A percentile compares a stretch with the other conserved stretches of the same genome.
phyloP scores from a whole-genome alignment of 2,329 filamentous ascomycete genomes.

The Xylaria digitata region DNA sequence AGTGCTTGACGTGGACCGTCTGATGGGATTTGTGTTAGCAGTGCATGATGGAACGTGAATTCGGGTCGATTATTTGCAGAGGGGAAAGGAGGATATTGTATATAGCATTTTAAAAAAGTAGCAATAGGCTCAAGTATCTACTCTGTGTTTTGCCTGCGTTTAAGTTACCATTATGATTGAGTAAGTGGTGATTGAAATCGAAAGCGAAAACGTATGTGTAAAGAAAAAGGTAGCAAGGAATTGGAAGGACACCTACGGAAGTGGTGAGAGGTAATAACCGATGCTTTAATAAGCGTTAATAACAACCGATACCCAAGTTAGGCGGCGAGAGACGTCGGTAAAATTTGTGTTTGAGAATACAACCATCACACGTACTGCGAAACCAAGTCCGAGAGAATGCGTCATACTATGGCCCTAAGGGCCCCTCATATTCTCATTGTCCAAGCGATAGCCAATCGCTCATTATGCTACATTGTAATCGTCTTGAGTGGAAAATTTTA shows the following conservation, averaged over 20 bases:
- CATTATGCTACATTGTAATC: conserved; percentile 29
- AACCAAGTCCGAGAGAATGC: not conserved
- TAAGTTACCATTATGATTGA: not conserved
- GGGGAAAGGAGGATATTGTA: conserved; percentile 9
- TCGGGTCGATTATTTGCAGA: not conserved
- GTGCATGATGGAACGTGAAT: not conserved
- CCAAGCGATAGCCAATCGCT: conserved; percentile 20
- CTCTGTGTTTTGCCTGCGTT: not conserved
- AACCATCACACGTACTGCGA: not conserved
- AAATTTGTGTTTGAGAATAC: not conserved
- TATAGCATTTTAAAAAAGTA: conserved; percentile 21
- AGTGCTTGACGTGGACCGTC: not conserved
- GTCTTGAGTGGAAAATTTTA: conserved; percentile 35
- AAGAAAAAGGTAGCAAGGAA: not conserved
- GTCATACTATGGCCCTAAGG: conserved; percentile 23
- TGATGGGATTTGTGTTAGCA: not conserved
- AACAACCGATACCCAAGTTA: not conserved
- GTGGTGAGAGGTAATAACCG: not conserved
- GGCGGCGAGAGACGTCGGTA: not conserved
- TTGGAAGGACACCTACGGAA: too few species aligned
- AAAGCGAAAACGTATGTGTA: not conserved
- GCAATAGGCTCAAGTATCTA: not conserved
- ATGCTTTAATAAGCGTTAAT: too few species aligned
- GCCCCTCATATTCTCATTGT: conserved; percentile 24
- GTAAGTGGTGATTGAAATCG: too few species aligned